A percentile compares a stretch with the other conserved stretches of the same genome.
Evolutionary conservation across 2,329 filamentous ascomycete genomes (phyloP).

Genomic region (Nakataea oryzae): DNA sequence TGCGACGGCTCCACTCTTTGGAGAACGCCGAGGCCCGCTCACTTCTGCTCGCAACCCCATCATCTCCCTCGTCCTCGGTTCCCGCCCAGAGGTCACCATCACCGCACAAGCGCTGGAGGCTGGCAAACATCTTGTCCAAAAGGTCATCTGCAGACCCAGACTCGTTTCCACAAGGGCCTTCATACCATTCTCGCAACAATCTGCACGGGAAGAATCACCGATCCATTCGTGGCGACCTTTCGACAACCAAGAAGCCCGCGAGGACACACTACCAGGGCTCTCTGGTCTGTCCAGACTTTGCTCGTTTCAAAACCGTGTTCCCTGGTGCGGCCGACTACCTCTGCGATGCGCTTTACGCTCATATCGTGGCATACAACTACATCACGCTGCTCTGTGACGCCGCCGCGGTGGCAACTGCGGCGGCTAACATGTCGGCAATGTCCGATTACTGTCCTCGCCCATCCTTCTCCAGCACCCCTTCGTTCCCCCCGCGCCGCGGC

Average conservation of each 20-base stretch:
- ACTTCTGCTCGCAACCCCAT: slow-evolving; percentile 2
- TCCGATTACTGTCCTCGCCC: background rate
- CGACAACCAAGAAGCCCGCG: background rate
- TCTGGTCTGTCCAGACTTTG: slow-evolving; percentile 6
- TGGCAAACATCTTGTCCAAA: slow-evolving; percentile 1
- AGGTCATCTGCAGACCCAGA: background rate
- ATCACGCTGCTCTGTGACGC: slow-evolving; percentile 25
- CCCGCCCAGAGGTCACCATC: slow-evolving; percentile 17
- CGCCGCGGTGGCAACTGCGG: slow-evolving; percentile 12
- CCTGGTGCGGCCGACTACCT: slow-evolving; percentile 40
- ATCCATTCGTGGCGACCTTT: background rate
- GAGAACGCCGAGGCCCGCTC: slow-evolving; percentile 11
- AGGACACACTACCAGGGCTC: background rate
- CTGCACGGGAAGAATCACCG: background rate
- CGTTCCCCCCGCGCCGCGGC: background rate
- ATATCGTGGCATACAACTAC: slow-evolving; percentile 50
- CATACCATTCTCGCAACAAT: background rate
- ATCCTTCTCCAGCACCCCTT: background rate
- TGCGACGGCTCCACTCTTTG: slow-evolving; percentile 26
- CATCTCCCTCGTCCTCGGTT: slow-evolving; percentile 11
- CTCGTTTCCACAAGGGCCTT: background rate
- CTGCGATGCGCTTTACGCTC: slow-evolving; percentile 48
- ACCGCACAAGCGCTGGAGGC: background rate
- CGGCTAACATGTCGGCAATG: slow-evolving; percentile 13
- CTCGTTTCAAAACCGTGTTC: slow-evolving; percentile 38